A percentile compares a stretch with the other conserved stretches of the same genome.
These are phyloP conservation scores for Calonectria leucothoes DNA, from an alignment of 2,329 filamentous ascomycete species.

Conservation along the genomic window DNA sequence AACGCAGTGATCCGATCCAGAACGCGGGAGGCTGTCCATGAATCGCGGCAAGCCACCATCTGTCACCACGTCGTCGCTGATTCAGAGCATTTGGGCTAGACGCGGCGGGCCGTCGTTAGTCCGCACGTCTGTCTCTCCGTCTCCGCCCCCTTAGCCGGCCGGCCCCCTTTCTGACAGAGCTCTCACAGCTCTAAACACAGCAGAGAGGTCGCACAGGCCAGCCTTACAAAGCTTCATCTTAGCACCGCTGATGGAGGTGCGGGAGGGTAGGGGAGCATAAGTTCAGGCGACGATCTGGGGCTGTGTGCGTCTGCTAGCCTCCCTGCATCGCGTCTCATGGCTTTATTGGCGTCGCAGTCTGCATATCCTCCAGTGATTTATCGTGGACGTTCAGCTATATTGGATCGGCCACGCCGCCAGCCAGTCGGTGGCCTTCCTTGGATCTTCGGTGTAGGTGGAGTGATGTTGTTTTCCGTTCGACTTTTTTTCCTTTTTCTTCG, in stretches of 20 bases:
- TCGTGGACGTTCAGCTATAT: slow-evolving; percentile 4
- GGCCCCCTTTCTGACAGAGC: neutral
- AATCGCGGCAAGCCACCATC: neutral
- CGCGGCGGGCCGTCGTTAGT: slow-evolving; percentile 2
- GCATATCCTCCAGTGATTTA: neutral
- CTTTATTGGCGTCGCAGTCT: neutral
- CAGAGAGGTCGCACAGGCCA: neutral
- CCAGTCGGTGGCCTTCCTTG: neutral
- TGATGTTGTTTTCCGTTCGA: neutral
- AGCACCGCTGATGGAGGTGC: slow-evolving; percentile 1
- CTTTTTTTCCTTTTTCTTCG: neutral
- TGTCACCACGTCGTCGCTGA: neutral
- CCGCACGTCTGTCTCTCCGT: neutral
- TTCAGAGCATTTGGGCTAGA: neutral
- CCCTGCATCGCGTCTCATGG: neutral
- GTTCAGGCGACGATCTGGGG: slow-evolving; percentile 15
- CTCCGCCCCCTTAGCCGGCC: neutral
- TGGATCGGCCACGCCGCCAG: slow-evolving; percentile 11
- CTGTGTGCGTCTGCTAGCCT: neutral
- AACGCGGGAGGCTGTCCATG: neutral
- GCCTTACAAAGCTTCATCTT: slow-evolving; percentile 5
- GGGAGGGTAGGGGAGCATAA: slow-evolving; percentile 2
- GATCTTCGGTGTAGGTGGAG: neutral
- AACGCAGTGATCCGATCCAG: neutral
- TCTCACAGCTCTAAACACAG: neutral